Evolutionary conservation across 169 alveolate genomes (phyloP), one percentile per base, ranked within the genome.

Genomic region (Sarcocystis neurona): DNA sequence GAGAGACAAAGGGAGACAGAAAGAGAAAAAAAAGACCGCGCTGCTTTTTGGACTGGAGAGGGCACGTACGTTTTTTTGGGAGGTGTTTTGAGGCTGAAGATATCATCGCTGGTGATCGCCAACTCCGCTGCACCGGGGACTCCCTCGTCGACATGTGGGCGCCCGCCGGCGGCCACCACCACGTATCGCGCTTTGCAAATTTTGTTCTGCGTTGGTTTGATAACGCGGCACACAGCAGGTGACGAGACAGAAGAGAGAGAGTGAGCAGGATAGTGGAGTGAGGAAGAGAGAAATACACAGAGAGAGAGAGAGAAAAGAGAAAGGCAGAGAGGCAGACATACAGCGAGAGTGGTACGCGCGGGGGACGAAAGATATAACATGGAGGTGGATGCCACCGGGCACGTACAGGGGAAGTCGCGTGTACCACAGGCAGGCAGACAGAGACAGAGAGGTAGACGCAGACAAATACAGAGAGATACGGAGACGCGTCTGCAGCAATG

Each of bases 31-130:
- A 53, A 20, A 53, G n/a, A 53, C 77, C 15, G 39, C 77, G 63
- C 63, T 53, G 63, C 20, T 20, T 20, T 53, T 12, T 34, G 3
- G 10, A 6, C 2, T 6, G 30, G 32, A 18, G 34, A 32, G 48
- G 10, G 43, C 27, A 0, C 80, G n/a, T 18, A 58, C 77, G 98
- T 96, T 85, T 98, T 98, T 46, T 99, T 99, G 43, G 99, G 99
- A 0, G 96, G 91, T 56, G 90, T 93, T 68, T 95, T 89, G 89
- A 96, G 79, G 72, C 95, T 94, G 92, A 99, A 98, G 32, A 99
- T 89, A 94, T 99, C 99, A 93, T 99, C 99, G 32, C 99, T 96
- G 23, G 99, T 98, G 80, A 98, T 97, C 47, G 98, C 96, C 79
- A 89, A 94, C 88, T 98, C 98, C 75, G 91, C 84, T 20, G 99